Conservation (phyloP, 2,329 filamentous ascomycete species). For the Pyrenochaeta sp. region DNA sequence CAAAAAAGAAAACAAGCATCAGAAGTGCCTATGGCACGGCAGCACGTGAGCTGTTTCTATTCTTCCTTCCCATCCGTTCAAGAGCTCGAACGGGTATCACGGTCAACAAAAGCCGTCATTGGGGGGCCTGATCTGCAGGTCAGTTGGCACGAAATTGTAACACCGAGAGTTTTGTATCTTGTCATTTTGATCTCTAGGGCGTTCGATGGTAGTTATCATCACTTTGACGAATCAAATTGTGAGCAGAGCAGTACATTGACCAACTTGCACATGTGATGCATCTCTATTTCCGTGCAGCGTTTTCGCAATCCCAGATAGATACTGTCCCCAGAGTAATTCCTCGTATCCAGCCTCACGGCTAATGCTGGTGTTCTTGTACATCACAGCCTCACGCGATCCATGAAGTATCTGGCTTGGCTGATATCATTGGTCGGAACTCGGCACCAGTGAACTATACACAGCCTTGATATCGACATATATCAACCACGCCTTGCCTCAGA, state of each 20-base stretch:
- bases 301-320: constrained; percentile 60
- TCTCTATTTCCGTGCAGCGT: neutral
- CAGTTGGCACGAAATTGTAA: constrained; percentile 38
- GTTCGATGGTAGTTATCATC: constrained; percentile 23
- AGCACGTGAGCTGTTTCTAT: constrained; percentile 19
- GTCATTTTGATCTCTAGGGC: constrained; percentile 11
- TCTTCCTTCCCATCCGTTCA: constrained; percentile 10
- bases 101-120: constrained; percentile 2
- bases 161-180: constrained; percentile 20
- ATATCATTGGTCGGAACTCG: constrained; percentile 17
- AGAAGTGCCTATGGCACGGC: constrained; percentile 36
- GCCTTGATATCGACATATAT: neutral
- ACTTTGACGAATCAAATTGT: constrained; percentile 24
- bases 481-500: neutral
- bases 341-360: too few relatives aligned
- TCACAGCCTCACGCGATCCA: neutral
- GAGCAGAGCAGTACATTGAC: constrained; percentile 8
- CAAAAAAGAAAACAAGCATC: constrained; percentile 20
- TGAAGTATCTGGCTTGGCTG: constrained; percentile 14
- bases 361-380: too few relatives aligned
- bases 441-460: constrained; percentile 10
- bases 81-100: constrained; percentile 1
- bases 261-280: constrained; percentile 1
- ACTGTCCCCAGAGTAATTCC: constrained; percentile 46
- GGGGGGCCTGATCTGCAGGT: constrained; percentile 17